Evolutionary conservation across 352 stramenopile genomes (phyloP).

Genomic region (Phytopythium montanum): DNA sequence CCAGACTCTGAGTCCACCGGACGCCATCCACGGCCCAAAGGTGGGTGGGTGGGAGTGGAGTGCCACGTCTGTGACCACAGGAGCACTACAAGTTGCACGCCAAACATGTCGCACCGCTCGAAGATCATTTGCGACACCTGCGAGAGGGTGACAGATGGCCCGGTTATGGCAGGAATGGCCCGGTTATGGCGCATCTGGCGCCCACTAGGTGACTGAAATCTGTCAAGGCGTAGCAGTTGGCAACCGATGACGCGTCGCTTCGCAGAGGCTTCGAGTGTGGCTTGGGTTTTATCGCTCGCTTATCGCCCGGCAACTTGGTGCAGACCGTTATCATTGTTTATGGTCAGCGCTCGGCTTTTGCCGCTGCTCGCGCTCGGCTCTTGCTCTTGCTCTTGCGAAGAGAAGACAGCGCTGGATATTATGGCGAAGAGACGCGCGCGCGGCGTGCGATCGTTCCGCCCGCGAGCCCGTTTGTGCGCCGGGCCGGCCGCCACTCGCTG

Average conservation of each 20-base stretch:
- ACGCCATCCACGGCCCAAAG: no score
- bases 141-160: conserved; percentile 6
- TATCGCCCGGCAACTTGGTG: no score
- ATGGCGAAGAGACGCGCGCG: background rate
- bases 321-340: no score
- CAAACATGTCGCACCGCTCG: conserved; percentile 6
- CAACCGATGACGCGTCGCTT: conserved; percentile 1
- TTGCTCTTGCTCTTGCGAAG: no score
- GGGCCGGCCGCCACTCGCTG: no score
- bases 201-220: conserved; percentile 11
- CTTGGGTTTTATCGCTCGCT: no score
- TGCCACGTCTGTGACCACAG: conserved; percentile 5
- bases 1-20: no score
- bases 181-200: background rate
- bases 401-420: conserved; percentile 1
- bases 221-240: conserved; percentile 8
- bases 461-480: background rate
- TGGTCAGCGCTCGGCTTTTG: no score
- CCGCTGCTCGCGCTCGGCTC: no score
- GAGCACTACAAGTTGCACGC: background rate
- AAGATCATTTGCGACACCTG: conserved; percentile 6
- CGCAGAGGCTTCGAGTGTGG: no score
- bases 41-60: background rate
- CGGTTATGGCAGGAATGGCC: conserved; percentile 1
- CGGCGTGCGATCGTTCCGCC: background rate